phyloP scores from a whole-genome alignment of 169 alveolate species.

The Cryptosporidium baileyi region DNA sequence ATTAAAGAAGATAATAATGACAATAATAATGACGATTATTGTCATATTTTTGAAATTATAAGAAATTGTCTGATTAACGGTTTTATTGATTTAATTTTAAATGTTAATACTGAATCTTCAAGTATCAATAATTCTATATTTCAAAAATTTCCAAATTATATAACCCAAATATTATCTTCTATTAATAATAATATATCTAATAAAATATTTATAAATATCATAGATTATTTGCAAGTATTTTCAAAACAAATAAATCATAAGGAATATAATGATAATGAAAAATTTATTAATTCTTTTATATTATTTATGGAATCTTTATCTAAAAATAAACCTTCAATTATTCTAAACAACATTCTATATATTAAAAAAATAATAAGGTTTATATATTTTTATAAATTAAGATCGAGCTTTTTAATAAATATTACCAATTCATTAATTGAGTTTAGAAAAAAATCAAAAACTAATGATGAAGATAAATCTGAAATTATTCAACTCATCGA shows the following conservation, averaged over 20 bases:
- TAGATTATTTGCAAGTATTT: too few species aligned
- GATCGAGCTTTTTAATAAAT: conserved; percentile 4
- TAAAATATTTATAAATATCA: neutral
- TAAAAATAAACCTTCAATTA: neutral
- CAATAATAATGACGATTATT: neutral
- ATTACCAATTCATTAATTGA: conserved; percentile 35
- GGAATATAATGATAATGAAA: neutral
- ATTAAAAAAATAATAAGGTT: conserved; percentile 30
- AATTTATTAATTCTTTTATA: neutral
- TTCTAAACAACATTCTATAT: conserved; percentile 1
- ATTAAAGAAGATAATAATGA: neutral
- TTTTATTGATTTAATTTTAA: conserved; percentile 21
- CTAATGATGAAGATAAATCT: neutral
- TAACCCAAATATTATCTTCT: neutral
- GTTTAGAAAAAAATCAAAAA: neutral
- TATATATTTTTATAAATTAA: conserved; percentile 14
- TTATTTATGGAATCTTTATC: conserved; percentile 5
- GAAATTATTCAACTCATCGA: conserved; percentile 25
- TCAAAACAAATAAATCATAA: neutral
- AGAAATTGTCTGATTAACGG: neutral
- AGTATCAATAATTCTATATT: neutral
- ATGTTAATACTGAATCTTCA: neutral
- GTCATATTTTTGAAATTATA: conserved; percentile 4
- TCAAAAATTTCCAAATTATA: neutral
- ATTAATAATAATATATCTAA: neutral